Percentiles rank a stretch among this genome's conserved stretches.
These are phyloP conservation scores for Neonectria magnoliae DNA, from an alignment of 2,329 filamentous ascomycete species.

Conservation along the genomic window DNA sequence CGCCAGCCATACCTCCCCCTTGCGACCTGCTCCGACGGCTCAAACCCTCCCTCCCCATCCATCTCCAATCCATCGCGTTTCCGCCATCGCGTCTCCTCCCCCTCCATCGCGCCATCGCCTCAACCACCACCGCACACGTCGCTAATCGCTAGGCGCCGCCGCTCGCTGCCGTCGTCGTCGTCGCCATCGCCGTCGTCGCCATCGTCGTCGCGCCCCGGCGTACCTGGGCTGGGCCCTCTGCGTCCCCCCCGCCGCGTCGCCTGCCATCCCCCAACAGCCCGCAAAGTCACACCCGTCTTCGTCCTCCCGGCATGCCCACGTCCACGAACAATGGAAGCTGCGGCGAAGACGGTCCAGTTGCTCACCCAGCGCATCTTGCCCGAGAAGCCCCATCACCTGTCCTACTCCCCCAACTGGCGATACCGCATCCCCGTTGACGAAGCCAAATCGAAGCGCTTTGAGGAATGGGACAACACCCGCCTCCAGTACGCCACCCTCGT, in stretches of 20 bases:
- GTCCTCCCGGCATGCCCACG: constrained; percentile 50
- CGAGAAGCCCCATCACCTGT: constrained; percentile 63
- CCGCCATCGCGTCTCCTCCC: constrained; percentile 13
- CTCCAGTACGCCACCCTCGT: constrained; percentile 68
- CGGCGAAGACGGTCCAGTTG: constrained; percentile 65
- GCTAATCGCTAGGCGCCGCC: neutral
- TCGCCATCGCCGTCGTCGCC: constrained; percentile 6
- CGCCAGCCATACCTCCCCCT: constrained; percentile 27
- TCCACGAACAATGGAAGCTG: constrained; percentile 66
- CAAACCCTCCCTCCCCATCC: neutral
- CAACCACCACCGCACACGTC: neutral
- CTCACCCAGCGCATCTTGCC: constrained; percentile 64
- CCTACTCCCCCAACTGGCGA: constrained; percentile 58
- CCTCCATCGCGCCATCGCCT: neutral
- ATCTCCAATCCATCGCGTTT: constrained; percentile 8
- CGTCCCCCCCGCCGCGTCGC: constrained; percentile 35
- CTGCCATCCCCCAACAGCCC: constrained; percentile 36
- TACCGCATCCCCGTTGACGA: constrained; percentile 57
- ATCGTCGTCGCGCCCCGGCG: constrained; percentile 34
- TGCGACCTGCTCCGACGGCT: constrained; percentile 19
- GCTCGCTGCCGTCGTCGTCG: constrained; percentile 1
- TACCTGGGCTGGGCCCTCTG: constrained; percentile 21
- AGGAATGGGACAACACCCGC: constrained; percentile 60
- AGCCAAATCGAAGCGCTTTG: constrained; percentile 47
- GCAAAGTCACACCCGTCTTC: constrained; percentile 39